A percentile compares a stretch with the other conserved stretches of the same genome.
Conservation (phyloP, 768 basidiomycete species). For the Naematelia encephala region DNA sequence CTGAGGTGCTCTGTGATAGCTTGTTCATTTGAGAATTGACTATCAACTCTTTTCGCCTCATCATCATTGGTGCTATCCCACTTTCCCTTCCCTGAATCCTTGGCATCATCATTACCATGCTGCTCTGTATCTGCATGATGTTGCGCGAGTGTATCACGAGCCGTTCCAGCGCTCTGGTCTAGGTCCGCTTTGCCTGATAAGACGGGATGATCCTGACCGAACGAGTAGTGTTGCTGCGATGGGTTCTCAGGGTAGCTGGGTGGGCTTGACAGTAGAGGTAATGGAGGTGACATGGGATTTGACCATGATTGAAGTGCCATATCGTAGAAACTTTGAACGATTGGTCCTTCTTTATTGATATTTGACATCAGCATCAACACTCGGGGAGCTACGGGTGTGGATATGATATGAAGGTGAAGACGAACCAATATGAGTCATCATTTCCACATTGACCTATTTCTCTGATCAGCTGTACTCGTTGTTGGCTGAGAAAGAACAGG, state of each 20-base stretch:
- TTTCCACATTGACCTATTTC: constrained; percentile 42
- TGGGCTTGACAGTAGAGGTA: constrained; percentile 18
- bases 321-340: constrained; percentile 66
- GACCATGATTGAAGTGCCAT: constrained; percentile 62
- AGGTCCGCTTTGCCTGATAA: constrained; percentile 21
- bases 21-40: constrained; percentile 51
- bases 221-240: constrained; percentile 8
- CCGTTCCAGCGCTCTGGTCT: constrained; percentile 7
- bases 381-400: too few relatives aligned
- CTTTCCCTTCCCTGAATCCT: constrained; percentile 16
- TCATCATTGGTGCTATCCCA: constrained; percentile 18
- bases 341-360: constrained; percentile 57
- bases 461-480: neutral
- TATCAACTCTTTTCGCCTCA: constrained; percentile 27
- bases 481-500: neutral
- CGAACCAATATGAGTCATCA: constrained; percentile 60
- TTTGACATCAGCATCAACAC: neutral
- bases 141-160: constrained; percentile 21
- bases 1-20: constrained; percentile 26
- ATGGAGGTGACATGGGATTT: constrained; percentile 32
- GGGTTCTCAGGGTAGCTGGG: constrained; percentile 13
- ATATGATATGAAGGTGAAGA: neutral
- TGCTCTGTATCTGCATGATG: constrained; percentile 22
- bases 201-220: constrained; percentile 23
- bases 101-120: constrained; percentile 7